Evolutionary conservation across 352 stramenopile species (phyloP).

Genomic region (Globisporangium middletonii): DNA sequence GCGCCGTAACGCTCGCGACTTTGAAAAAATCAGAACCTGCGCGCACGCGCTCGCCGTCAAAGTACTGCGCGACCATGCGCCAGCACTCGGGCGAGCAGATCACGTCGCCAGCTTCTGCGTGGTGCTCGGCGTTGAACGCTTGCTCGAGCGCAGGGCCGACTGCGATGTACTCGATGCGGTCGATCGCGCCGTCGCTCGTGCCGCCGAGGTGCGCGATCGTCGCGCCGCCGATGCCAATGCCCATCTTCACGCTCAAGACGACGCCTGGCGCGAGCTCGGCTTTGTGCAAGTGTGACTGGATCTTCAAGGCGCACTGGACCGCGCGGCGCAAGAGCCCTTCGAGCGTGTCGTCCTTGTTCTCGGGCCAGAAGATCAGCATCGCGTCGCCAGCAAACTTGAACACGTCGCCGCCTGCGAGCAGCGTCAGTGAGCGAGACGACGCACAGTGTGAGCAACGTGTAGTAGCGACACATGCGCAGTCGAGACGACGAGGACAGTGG

Average conservation of each 20-base stretch:
- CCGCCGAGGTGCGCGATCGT: constrained; percentile 89
- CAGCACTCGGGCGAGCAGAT: constrained; percentile 86
- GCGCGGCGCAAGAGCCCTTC: constrained; percentile 72
- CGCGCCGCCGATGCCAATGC: constrained; percentile 84
- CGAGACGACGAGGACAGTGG: background rate
- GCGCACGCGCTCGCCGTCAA: constrained; percentile 43
- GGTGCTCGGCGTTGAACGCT: constrained; percentile 86
- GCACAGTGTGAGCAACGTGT: background rate
- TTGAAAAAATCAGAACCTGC: constrained; percentile 42
- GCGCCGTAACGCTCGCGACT: constrained; percentile 43
- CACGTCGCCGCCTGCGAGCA: constrained; percentile 61
- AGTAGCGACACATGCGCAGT: background rate
- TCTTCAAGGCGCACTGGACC: constrained; percentile 86
- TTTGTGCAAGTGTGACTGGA: constrained; percentile 88
- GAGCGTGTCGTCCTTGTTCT: constrained; percentile 87
- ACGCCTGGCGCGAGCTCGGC: constrained; percentile 81
- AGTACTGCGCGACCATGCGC: constrained; percentile 56
- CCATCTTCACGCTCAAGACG: constrained; percentile 93
- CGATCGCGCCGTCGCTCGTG: constrained; percentile 69
- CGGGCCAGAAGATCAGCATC: constrained; percentile 93
- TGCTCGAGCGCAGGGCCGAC: constrained; percentile 88
- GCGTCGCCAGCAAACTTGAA: constrained; percentile 96
- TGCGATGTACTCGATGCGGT: constrained; percentile 90
- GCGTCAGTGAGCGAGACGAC: too few species aligned
- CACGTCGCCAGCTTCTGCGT: constrained; percentile 85